Conservation (phyloP, 805 yeast genomes). For the Yamadazyma paraphyllophila region DNA sequence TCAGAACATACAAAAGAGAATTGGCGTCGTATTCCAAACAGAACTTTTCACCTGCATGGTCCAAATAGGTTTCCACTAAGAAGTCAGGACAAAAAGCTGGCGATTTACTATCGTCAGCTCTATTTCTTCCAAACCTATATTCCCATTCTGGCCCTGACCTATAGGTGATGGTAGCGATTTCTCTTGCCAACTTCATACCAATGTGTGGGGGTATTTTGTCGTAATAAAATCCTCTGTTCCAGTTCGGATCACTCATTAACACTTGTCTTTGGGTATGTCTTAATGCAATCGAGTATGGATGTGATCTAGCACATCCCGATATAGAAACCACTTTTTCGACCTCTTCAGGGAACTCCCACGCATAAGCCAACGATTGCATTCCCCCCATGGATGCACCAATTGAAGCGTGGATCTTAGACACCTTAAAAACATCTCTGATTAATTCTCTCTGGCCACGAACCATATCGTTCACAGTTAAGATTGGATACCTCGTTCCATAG, state of each 20-base stretch:
- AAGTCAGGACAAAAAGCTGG: conserved; percentile 95
- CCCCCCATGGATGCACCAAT: conserved; percentile 98
- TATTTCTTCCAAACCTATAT: conserved; percentile 80
- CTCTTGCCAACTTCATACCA: conserved; percentile 93
- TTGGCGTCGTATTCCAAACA: conserved; percentile 89
- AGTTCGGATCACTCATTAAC: conserved; percentile 89
- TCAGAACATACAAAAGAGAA: conserved; percentile 80
- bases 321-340: conserved; percentile 76
- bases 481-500: conserved; percentile 87
- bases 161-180: conserved; percentile 90
- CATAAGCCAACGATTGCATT: conserved; percentile 92
- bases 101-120: conserved; percentile 72
- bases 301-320: conserved; percentile 91
- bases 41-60: conserved; percentile 94
- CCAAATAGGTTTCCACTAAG: conserved; percentile 86
- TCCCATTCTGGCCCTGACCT: conserved; percentile 98
- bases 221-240: conserved; percentile 90
- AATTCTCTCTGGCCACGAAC: conserved; percentile 81
- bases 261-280: conserved; percentile 92
- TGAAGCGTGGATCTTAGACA: conserved; percentile 65
- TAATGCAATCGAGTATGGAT: conserved; percentile 91
- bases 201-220: conserved; percentile 82
- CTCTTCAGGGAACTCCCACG: conserved; percentile 73
- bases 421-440: conserved; percentile 60
- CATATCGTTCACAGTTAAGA: conserved; percentile 84